Evolutionary conservation across 768 basidiomycete genomes (phyloP).

Genomic region (Amanita inopinata): DNA sequence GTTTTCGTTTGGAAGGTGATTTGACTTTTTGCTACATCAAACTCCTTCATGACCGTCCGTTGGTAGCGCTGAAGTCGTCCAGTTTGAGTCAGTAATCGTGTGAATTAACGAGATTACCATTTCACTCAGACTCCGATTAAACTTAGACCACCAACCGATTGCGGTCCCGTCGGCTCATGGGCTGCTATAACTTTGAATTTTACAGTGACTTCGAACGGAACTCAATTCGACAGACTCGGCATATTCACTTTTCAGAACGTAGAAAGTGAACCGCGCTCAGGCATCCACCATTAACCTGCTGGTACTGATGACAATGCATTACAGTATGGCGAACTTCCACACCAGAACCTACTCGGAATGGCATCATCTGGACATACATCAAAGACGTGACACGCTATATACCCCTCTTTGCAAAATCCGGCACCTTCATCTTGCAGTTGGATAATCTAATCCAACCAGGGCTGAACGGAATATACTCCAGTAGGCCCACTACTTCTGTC

Average conservation of each 20-base stretch:
- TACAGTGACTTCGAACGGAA: conserved; percentile 70
- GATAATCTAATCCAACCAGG: conserved; percentile 55
- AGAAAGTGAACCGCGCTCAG: no score
- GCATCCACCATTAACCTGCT: background rate
- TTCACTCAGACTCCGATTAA: no score
- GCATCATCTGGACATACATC: conserved; percentile 14
- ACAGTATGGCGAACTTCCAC: conserved; percentile 8
- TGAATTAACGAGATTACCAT: background rate
- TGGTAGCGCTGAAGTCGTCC: conserved; percentile 60
- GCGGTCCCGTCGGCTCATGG: conserved; percentile 65
- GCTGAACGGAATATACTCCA: conserved; percentile 60
- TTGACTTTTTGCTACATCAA: background rate
- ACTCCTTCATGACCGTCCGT: no score
- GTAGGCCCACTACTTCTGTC: conserved; percentile 25
- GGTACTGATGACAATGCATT: background rate
- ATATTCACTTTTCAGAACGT: conserved; percentile 71
- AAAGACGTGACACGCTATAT: conserved; percentile 56
- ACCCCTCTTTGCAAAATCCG: conserved; percentile 44
- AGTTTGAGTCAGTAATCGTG: conserved; percentile 35
- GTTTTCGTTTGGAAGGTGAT: conserved; percentile 56
- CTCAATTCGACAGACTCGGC: conserved; percentile 64
- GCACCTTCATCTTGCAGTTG: conserved; percentile 63
- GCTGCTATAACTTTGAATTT: conserved; percentile 67
- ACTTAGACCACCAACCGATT: conserved; percentile 61
- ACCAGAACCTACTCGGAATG: conserved; percentile 7